Conservation (phyloP, 305 asterid genomes). For the Fraxinus albicans region DNA sequence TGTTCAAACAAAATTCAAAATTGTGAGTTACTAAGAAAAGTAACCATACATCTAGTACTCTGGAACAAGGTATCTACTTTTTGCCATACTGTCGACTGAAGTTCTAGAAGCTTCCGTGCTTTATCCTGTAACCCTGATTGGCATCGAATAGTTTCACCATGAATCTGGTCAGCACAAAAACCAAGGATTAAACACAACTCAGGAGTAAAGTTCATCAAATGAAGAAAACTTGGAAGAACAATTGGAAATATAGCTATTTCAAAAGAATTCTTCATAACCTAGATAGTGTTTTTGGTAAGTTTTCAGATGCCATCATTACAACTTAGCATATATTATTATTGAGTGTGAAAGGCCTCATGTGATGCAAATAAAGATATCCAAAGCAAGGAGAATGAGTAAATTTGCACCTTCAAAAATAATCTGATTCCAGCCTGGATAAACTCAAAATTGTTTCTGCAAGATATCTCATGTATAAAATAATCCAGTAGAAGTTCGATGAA, state of each 20-base stretch:
- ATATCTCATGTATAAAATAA: conserved; percentile 69
- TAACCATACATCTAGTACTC: conserved; percentile 75
- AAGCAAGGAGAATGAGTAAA: conserved; percentile 4
- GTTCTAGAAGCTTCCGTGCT: conserved; percentile 63
- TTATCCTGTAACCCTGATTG: conserved; percentile 60
- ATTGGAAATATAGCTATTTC: neutral
- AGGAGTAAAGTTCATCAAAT: neutral
- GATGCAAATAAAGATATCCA: neutral
- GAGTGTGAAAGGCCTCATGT: neutral
- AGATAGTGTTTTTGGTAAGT: neutral
- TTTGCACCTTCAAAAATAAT: conserved; percentile 74
- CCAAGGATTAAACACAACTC: neutral
- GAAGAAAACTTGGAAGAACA: neutral
- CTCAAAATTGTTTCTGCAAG: conserved; percentile 76
- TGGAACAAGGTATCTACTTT: conserved; percentile 72
- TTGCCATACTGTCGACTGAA: conserved; percentile 80
- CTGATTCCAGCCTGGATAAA: conserved; percentile 80
- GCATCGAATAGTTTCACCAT: conserved; percentile 76
- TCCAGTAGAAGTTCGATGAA: conserved; percentile 74
- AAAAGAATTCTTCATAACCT: neutral
- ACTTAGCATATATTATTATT: neutral
- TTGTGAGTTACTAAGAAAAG: conserved; percentile 84
- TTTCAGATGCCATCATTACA: neutral
- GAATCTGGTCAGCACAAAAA: conserved; percentile 53
- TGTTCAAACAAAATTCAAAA: conserved; percentile 42